These are phyloP conservation scores for Aschersonia sp. DNA, from an alignment of 2,329 filamentous ascomycete species.

Conservation along the genomic window DNA sequence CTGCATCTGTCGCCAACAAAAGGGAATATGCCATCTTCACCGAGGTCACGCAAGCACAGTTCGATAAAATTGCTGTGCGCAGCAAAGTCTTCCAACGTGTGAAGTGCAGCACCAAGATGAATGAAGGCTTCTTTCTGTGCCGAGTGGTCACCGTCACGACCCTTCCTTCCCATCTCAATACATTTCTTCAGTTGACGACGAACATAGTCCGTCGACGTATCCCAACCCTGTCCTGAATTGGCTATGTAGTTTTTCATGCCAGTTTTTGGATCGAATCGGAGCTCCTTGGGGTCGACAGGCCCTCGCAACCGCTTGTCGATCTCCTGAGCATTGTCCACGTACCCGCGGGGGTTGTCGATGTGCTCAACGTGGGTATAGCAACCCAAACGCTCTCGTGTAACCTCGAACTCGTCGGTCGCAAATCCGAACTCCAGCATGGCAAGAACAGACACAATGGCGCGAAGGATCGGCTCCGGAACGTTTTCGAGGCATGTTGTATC, in stretches of 20 bases:
- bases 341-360: constrained; percentile 62
- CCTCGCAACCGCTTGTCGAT: constrained; percentile 38
- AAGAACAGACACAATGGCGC: constrained; percentile 15
- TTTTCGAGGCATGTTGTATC: constrained; percentile 37
- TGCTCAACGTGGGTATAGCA: constrained; percentile 62
- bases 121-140: constrained; percentile 53
- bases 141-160: constrained; percentile 43
- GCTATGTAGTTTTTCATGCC: constrained; percentile 98
- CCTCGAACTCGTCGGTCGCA: constrained; percentile 67
- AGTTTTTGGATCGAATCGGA: constrained; percentile 53
- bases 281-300: constrained; percentile 33
- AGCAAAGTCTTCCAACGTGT: constrained; percentile 51
- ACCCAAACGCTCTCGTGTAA: constrained; percentile 61
- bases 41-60: constrained; percentile 55
- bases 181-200: constrained; percentile 53
- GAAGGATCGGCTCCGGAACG: constrained; percentile 12
- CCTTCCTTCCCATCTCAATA: constrained; percentile 56
- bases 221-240: constrained; percentile 60
- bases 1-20: constrained; percentile 11
- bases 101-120: constrained; percentile 55
- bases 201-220: constrained; percentile 72
- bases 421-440: constrained; percentile 34
- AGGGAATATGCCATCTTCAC: constrained; percentile 51
- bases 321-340: constrained; percentile 60
- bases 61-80: constrained; percentile 70